Evolutionary conservation across 2,329 filamentous ascomycete genomes (phyloP).

Genomic region (Trichoderma sp.): DNA sequence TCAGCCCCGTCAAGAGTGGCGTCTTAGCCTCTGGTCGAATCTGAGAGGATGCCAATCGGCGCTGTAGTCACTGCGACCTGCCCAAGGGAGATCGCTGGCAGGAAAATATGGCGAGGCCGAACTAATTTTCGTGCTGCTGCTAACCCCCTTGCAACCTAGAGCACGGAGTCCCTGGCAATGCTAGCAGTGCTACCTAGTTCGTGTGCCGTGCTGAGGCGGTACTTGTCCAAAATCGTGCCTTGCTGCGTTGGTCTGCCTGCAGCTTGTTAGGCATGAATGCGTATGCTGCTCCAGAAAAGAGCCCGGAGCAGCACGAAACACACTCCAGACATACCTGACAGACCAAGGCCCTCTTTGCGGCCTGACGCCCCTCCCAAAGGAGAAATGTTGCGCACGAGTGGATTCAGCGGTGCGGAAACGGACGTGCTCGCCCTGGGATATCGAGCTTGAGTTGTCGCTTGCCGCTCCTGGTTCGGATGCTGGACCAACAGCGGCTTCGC

Average conservation of each 20-base stretch:
- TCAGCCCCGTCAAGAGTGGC: not conserved
- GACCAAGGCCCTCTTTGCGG: not conserved
- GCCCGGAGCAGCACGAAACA: not conserved
- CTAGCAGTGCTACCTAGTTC: not conserved
- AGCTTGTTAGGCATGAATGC: slow-evolving; percentile 16
- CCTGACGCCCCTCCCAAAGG: not conserved
- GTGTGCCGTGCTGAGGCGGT: not conserved
- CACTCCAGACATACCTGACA: not conserved
- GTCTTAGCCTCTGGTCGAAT: not conserved
- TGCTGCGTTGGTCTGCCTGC: not conserved
- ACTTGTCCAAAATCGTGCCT: not conserved
- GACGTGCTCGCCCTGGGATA: not conserved
- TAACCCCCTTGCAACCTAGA: not conserved
- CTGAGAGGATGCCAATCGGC: not conserved
- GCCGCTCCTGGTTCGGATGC: not conserved
- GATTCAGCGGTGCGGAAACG: not conserved
- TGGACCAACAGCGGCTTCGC: not conserved
- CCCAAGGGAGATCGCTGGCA: not conserved
- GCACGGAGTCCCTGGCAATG: not conserved
- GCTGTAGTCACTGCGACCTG: not conserved
- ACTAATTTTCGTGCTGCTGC: not conserved
- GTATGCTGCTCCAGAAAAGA: not conserved
- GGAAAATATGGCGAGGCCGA: not conserved
- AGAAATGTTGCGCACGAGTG: slow-evolving; percentile 8
- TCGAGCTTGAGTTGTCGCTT: not conserved